These are phyloP conservation scores for Terfezia boudieri DNA, from an alignment of 495 filamentous ascomycete genomes.

Conservation along the genomic window DNA sequence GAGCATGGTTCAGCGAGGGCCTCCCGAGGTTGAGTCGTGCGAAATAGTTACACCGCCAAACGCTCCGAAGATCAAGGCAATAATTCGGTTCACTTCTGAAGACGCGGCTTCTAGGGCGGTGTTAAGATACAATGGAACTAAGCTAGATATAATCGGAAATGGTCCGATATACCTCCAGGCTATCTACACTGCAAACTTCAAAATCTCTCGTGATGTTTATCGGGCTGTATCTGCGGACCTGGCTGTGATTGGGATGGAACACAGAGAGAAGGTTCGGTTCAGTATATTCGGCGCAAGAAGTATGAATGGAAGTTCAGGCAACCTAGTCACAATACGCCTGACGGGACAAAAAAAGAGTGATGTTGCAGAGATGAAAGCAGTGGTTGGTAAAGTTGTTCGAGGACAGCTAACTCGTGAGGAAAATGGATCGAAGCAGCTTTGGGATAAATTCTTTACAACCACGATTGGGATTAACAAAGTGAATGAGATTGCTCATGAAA, in stretches of 20 bases:
- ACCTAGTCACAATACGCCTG: constrained; percentile 5
- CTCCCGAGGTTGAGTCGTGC: constrained; percentile 4
- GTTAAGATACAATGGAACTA: constrained; percentile 1
- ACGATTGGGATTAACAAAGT: constrained; percentile 2
- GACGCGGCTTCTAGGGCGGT: constrained; percentile 6
- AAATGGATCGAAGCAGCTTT: constrained; percentile 1
- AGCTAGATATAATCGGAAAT: constrained; percentile 2
- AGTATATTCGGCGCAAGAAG: constrained; percentile 4
- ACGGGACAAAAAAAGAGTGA: constrained; percentile 5
- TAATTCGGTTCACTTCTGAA: constrained; percentile 7
- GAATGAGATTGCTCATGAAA: constrained; percentile 1
- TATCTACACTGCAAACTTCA: constrained; percentile 10
- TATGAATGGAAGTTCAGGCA: neutral
- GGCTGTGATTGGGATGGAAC: neutral
- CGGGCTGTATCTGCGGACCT: constrained; percentile 9
- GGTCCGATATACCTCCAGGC: constrained; percentile 3
- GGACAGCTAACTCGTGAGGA: constrained; percentile 4
- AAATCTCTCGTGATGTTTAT: constrained; percentile 2
- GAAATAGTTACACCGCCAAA: constrained; percentile 8
- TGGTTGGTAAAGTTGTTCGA: constrained; percentile 5
- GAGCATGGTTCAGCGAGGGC: constrained; percentile 6
- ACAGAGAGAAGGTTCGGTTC: constrained; percentile 1
- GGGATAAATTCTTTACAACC: constrained; percentile 7
- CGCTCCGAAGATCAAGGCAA: constrained; percentile 1
- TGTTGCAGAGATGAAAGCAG: constrained; percentile 5